phyloP scores from a whole-genome alignment of 768 basidiomycete species.

The Lactarius sanguifluus region DNA sequence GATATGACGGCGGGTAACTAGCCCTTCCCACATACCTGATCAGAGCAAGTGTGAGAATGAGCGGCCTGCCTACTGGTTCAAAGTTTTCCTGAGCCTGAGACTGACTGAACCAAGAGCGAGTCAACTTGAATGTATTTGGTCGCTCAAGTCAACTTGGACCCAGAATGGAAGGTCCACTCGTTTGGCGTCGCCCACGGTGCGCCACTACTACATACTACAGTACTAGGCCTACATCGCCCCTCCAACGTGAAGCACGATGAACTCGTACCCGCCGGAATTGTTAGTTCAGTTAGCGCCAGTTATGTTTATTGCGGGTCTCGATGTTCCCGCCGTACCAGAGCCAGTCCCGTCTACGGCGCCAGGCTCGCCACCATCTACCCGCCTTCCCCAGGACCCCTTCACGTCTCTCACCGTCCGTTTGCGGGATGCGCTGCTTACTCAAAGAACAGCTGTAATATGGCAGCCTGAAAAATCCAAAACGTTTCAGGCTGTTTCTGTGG shows the following conservation, averaged over 20 bases:
- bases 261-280: constrained; percentile 89
- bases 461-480: constrained; percentile 66
- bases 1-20: too few species aligned
- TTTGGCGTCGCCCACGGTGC: background rate
- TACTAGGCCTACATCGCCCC: background rate
- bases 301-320: constrained; percentile 92
- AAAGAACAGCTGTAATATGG: constrained; percentile 68
- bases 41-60: background rate
- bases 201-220: too few species aligned
- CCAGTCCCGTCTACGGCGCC: constrained; percentile 30
- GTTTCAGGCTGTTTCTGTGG: constrained; percentile 84
- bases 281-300: constrained; percentile 87
- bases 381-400: constrained; percentile 58
- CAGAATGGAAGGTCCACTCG: background rate
- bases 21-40: too few species aligned
- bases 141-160: too few species aligned
- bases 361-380: constrained; percentile 32
- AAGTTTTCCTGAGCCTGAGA: background rate
- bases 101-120: background rate
- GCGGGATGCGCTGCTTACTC: constrained; percentile 63
- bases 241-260: constrained; percentile 52
- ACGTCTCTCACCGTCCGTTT: constrained; percentile 56
- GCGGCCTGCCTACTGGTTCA: background rate
- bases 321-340: constrained; percentile 33
- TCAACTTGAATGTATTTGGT: background rate